Percentiles rank a stretch among this genome's conserved stretches.
Conservation (phyloP, 805 yeast species). For the Phaffomyces opuntiae region DNA sequence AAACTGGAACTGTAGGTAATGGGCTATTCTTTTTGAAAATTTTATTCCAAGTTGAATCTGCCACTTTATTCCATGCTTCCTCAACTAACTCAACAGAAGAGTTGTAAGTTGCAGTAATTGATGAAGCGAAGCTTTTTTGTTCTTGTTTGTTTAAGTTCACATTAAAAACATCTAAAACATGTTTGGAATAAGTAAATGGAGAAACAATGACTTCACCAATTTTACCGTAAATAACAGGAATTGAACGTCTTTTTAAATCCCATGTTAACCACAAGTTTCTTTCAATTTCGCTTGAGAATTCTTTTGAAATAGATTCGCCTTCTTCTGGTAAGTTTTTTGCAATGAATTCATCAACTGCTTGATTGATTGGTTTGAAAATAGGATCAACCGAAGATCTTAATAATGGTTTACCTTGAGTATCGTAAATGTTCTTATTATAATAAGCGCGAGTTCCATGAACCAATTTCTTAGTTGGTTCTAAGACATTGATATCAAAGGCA, state of each 20-base stretch:
- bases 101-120: constrained; percentile 26
- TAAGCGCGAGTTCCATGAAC: constrained; percentile 41
- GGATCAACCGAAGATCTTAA: constrained; percentile 60
- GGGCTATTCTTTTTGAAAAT: constrained; percentile 1
- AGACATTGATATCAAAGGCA: constrained; percentile 29
- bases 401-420: constrained; percentile 55
- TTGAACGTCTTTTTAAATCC: constrained; percentile 32
- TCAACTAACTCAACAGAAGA: constrained; percentile 26
- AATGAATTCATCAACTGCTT: constrained; percentile 39
- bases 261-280: constrained; percentile 39
- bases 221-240: constrained; percentile 27
- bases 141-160: constrained; percentile 34
- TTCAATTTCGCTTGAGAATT: constrained; percentile 49
- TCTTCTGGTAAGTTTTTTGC: constrained; percentile 30
- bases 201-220: constrained; percentile 22
- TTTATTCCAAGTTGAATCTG: constrained; percentile 11
- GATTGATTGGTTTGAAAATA: constrained; percentile 53
- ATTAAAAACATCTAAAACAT: constrained; percentile 33
- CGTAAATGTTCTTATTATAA: constrained; percentile 45
- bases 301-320: constrained; percentile 33
- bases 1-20: too few species aligned
- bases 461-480: constrained; percentile 43
- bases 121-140: constrained; percentile 23
- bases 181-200: constrained; percentile 31
- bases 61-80: constrained; percentile 21